Percentiles rank a stretch among this genome's conserved stretches.
Evolutionary conservation across 1,284 basidiomycete species (phyloP).

Genomic region (Trichosporon faecale): DNA sequence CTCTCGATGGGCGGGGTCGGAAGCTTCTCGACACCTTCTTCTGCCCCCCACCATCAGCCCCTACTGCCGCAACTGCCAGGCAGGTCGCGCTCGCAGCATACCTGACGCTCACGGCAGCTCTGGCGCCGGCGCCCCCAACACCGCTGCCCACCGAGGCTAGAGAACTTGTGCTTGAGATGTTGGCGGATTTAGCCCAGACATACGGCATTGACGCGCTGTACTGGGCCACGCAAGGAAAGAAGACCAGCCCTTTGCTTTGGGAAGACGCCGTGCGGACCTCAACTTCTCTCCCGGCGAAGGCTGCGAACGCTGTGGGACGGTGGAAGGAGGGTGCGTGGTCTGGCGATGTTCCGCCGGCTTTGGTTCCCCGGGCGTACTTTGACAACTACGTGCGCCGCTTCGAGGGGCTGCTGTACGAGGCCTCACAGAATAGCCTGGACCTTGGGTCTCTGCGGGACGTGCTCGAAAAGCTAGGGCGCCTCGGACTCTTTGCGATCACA

Average conservation of each 20-base stretch:
- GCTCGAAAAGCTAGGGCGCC: conserved; percentile 31
- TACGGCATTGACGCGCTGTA: conserved; percentile 70
- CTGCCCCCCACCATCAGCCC: conserved; percentile 14
- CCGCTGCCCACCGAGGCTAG: conserved; percentile 29
- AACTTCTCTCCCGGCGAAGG: conserved; percentile 38
- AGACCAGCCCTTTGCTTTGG: conserved; percentile 33
- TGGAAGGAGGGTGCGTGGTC: conserved; percentile 49
- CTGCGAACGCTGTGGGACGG: conserved; percentile 45
- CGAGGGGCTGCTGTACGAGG: conserved; percentile 44
- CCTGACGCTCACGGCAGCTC: conserved; percentile 30
- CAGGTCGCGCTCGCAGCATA: conserved; percentile 35
- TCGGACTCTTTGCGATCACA: conserved; percentile 35
- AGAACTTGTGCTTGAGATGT: conserved; percentile 46
- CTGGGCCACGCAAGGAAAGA: conserved; percentile 15
- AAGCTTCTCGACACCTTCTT: conserved; percentile 36
- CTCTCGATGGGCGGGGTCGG: conserved; percentile 56
- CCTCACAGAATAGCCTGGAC: conserved; percentile 56
- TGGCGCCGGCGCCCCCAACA: conserved; percentile 22
- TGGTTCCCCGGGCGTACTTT: conserved; percentile 55
- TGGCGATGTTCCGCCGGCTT: conserved; percentile 26
- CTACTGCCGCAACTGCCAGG: background rate
- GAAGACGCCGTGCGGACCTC: conserved; percentile 38
- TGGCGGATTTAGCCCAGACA: conserved; percentile 59
- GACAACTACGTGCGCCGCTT: conserved; percentile 56
- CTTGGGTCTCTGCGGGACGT: conserved; percentile 24